Conservation (phyloP, 352 stramenopile genomes). For the Pythium brachiatum region DNA sequence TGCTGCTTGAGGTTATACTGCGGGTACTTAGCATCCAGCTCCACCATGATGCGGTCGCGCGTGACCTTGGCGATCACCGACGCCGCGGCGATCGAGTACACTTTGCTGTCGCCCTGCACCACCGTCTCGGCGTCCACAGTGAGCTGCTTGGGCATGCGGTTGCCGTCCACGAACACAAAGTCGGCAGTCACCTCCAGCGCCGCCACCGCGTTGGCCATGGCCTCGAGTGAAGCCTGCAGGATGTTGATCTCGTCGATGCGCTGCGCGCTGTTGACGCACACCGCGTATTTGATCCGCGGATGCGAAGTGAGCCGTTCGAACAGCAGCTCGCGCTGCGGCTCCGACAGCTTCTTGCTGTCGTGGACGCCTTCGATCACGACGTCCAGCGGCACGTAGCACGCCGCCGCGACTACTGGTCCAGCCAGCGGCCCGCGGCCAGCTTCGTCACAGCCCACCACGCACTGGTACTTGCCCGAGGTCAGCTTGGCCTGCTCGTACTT, state of each 20-base stretch:
- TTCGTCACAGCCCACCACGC: slow-evolving; percentile 95
- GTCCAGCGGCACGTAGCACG: slow-evolving; percentile 69
- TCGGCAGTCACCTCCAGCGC: slow-evolving; percentile 41
- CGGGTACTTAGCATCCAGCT: slow-evolving; percentile 92
- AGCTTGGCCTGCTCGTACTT: slow-evolving; percentile 51
- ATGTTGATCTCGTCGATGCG: slow-evolving; percentile 99
- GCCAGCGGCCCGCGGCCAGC: slow-evolving; percentile 94
- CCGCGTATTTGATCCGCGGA: slow-evolving; percentile 82
- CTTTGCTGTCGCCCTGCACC: slow-evolving; percentile 94
- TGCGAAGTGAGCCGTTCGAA: slow-evolving; percentile 86
- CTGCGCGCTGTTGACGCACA: slow-evolving; percentile 69
- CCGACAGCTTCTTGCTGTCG: slow-evolving; percentile 96
- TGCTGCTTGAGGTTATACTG: slow-evolving; percentile 94
- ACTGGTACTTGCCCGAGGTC: slow-evolving; percentile 48
- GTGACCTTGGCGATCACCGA: slow-evolving; percentile 98
- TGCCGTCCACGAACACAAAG: slow-evolving; percentile 96
- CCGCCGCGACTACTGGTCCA: slow-evolving; percentile 84
- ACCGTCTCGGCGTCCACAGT: slow-evolving; percentile 85
- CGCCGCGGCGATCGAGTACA: slow-evolving; percentile 97
- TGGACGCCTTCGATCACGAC: slow-evolving; percentile 86
- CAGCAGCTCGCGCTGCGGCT: slow-evolving; percentile 90
- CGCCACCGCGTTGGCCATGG: slow-evolving; percentile 91
- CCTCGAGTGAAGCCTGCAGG: slow-evolving; percentile 95
- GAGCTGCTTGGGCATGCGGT: slow-evolving; percentile 91
- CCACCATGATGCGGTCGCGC: slow-evolving; percentile 96